phyloP scores from a whole-genome alignment of 2,329 filamentous ascomycete genomes.

The Ophiostoma triangulosporum region DNA sequence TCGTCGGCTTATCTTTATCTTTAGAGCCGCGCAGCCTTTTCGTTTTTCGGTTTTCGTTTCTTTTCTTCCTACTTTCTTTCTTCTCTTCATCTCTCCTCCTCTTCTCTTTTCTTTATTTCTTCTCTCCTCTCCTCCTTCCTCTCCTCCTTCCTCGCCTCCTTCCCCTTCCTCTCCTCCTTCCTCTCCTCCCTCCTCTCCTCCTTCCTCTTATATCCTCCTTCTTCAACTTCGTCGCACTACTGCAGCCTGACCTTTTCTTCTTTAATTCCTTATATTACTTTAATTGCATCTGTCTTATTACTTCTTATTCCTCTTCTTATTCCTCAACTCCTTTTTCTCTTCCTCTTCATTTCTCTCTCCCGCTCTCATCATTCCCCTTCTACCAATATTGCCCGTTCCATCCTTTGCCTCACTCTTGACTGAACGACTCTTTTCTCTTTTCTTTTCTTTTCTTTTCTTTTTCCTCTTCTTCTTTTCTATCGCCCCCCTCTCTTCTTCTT shows the following conservation, averaged over 20 bases:
- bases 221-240: slow-evolving; percentile 5
- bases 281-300: background rate
- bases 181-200: background rate
- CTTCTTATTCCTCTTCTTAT: background rate
- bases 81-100: too few species aligned
- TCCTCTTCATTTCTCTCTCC: background rate
- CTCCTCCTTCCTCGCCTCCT: background rate
- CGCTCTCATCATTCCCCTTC: background rate
- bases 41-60: too few species aligned
- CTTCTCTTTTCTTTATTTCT: background rate
- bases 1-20: background rate
- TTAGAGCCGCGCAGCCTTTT: background rate
- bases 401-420: background rate
- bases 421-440: background rate
- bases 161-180: background rate
- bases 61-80: background rate
- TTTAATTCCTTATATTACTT: background rate
- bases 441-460: background rate
- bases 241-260: slow-evolving; percentile 1
- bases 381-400: background rate
- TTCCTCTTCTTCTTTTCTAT: background rate
- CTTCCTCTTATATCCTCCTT: background rate
- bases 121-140: background rate
- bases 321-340: background rate
- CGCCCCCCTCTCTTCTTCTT: background rate